Conservation (phyloP, 495 filamentous ascomycete genomes). For the Evansstolkia leycettana region DNA sequence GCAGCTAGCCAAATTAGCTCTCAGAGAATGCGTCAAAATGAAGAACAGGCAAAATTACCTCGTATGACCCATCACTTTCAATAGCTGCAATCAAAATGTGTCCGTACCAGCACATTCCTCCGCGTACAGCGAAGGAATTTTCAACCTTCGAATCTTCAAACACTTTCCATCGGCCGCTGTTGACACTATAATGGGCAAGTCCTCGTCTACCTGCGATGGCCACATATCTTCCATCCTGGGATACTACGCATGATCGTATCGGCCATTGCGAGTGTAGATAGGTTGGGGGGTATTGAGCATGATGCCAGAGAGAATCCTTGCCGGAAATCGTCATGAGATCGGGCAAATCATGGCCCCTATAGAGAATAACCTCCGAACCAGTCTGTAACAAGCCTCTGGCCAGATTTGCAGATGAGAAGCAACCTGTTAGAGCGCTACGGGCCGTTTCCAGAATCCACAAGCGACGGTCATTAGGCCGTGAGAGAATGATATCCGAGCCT, state of each 20-base stretch:
- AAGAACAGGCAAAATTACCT: slow-evolving; percentile 32
- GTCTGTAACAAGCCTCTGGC: slow-evolving; percentile 82
- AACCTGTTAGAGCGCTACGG: slow-evolving; percentile 79
- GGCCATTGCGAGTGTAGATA: slow-evolving; percentile 91
- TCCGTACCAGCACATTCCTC: slow-evolving; percentile 97
- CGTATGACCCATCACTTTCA: slow-evolving; percentile 69
- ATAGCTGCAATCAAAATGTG: slow-evolving; percentile 93
- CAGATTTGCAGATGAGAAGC: slow-evolving; percentile 81
- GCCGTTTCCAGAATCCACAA: slow-evolving; percentile 87
- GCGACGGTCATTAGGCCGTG: slow-evolving; percentile 54
- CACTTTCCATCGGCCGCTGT: slow-evolving; percentile 89
- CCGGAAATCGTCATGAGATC: slow-evolving; percentile 83
- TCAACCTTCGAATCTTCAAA: slow-evolving; percentile 73
- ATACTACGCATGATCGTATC: slow-evolving; percentile 73
- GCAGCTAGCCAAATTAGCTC: slow-evolving; percentile 41
- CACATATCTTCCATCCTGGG: slow-evolving; percentile 84
- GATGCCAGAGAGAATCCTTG: slow-evolving; percentile 89
- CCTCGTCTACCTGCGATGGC: slow-evolving; percentile 88
- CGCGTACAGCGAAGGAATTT: slow-evolving; percentile 81
- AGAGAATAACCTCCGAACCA: slow-evolving; percentile 73
- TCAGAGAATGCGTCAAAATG: background rate
- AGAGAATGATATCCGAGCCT: slow-evolving; percentile 72
- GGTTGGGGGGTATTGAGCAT: slow-evolving; percentile 68
- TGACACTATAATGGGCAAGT: slow-evolving; percentile 89
- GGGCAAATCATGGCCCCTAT: slow-evolving; percentile 82